phyloP scores from a whole-genome alignment of 495 filamentous ascomycete species.

The Geopyxis carbonaria region DNA sequence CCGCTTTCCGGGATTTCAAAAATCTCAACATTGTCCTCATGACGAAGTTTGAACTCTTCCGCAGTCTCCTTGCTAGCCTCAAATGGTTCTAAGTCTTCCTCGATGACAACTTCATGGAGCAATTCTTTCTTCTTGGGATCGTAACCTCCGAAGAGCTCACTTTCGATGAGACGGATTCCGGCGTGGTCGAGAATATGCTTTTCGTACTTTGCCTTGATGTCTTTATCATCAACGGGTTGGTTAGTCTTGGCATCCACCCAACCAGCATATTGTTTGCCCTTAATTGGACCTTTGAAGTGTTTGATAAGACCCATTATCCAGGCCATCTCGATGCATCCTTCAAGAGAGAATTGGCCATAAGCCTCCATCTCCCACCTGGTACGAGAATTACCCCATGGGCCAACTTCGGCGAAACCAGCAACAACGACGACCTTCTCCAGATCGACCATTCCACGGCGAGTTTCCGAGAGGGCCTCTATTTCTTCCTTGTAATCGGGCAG shows the following conservation, averaged over 20 bases:
- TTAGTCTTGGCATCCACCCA: slow-evolving; percentile 93
- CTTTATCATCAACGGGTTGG: slow-evolving; percentile 94
- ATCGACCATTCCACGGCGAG: slow-evolving; percentile 94
- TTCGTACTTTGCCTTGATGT: slow-evolving; percentile 91
- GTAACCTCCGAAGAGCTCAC: slow-evolving; percentile 91
- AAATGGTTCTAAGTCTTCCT: slow-evolving; percentile 93
- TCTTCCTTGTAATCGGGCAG: slow-evolving; percentile 84
- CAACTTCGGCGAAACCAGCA: slow-evolving; percentile 89
- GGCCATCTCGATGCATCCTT: slow-evolving; percentile 97
- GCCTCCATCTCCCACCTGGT: slow-evolving; percentile 99
- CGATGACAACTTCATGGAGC: slow-evolving; percentile 89
- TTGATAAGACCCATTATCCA: slow-evolving; percentile 99
- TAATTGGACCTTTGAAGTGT: slow-evolving; percentile 95
- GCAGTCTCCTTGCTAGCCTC: slow-evolving; percentile 94
- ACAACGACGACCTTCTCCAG: slow-evolving; percentile 95
- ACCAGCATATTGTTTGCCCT: slow-evolving; percentile 88
- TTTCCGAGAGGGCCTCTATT: slow-evolving; percentile 67
- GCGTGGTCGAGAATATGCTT: slow-evolving; percentile 91
- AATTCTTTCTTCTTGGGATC: slow-evolving; percentile 97
- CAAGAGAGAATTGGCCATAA: slow-evolving; percentile 85
- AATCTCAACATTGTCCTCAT: slow-evolving; percentile 92
- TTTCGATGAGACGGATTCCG: slow-evolving; percentile 94
- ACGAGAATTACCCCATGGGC: slow-evolving; percentile 94
- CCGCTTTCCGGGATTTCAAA: slow-evolving; percentile 91
- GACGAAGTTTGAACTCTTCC: slow-evolving; percentile 89